Conservation (phyloP, 768 basidiomycete species). For the Hydnum rufescens region DNA sequence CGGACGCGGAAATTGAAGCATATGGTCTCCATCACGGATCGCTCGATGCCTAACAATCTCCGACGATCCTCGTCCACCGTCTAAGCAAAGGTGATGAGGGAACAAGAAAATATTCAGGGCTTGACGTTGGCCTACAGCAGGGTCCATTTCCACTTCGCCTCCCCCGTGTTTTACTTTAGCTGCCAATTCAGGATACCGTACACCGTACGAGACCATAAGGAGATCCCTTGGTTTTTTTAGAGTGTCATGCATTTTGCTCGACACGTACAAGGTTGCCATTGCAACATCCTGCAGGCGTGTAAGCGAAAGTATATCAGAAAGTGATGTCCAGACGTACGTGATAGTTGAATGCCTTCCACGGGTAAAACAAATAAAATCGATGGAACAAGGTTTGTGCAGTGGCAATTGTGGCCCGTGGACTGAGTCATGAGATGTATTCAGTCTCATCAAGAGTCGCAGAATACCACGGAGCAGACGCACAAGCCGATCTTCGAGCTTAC, state of each 20-base stretch:
- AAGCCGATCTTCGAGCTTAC: conserved; percentile 79
- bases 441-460: background rate
- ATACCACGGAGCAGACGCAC: conserved; percentile 50
- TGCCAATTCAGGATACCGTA: conserved; percentile 76
- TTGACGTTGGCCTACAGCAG: conserved; percentile 26
- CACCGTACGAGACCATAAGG: conserved; percentile 64
- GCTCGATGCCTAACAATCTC: conserved; percentile 66
- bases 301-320: background rate
- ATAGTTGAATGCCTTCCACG: conserved; percentile 73
- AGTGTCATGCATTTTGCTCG: conserved; percentile 96
- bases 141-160: conserved; percentile 76
- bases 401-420: conserved; percentile 79
- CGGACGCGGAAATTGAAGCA: conserved; percentile 89
- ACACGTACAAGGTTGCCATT: conserved; percentile 74
- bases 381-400: conserved; percentile 90
- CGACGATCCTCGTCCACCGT: conserved; percentile 75
- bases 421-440: conserved; percentile 16
- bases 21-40: conserved; percentile 81
- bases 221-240: conserved; percentile 95
- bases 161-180: conserved; percentile 68
- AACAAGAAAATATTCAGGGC: background rate
- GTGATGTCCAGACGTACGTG: conserved; percentile 24
- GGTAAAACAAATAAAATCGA: conserved; percentile 91
- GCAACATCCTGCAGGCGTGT: conserved; percentile 59
- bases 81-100: conserved; percentile 18